These are phyloP conservation scores for Royoungia palumana DNA, from an alignment of 768 basidiomycete species.

Conservation along the genomic window DNA sequence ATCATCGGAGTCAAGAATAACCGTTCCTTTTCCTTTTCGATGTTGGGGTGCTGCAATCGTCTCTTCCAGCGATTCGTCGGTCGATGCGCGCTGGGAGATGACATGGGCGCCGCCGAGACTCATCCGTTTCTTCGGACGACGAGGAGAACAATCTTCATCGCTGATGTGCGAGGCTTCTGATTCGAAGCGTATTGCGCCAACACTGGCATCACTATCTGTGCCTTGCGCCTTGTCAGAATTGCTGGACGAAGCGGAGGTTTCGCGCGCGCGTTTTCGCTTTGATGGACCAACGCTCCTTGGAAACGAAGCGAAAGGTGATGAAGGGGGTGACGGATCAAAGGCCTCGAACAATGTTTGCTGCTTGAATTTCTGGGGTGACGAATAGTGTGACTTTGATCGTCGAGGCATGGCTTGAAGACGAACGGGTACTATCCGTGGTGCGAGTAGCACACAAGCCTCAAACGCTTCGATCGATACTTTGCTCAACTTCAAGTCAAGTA, in stretches of 20 bases:
- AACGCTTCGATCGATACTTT: too few species aligned
- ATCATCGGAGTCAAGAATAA: slow-evolving; percentile 34
- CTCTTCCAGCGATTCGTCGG: slow-evolving; percentile 26
- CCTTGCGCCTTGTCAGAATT: slow-evolving; percentile 22
- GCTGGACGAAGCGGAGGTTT: slow-evolving; percentile 8
- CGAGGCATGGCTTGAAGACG: too few species aligned
- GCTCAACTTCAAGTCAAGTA: too few species aligned
- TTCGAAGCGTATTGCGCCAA: slow-evolving; percentile 52
- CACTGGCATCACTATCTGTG: slow-evolving; percentile 44
- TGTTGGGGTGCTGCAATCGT: slow-evolving; percentile 12
- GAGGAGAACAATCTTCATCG: slow-evolving; percentile 26
- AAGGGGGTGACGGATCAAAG: slow-evolving; percentile 29
- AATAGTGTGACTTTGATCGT: too few species aligned
- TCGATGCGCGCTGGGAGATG: slow-evolving; percentile 11
- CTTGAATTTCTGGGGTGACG: slow-evolving; percentile 29
- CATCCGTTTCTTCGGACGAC: slow-evolving; percentile 22
- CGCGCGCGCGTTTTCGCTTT: slow-evolving; percentile 17
- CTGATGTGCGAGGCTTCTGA: slow-evolving; percentile 25
- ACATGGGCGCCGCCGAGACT: slow-evolving; percentile 12
- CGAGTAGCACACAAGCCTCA: too few species aligned
- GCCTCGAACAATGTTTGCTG: slow-evolving; percentile 45
- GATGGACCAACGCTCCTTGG: slow-evolving; percentile 1
- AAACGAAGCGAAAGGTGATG: slow-evolving; percentile 11
- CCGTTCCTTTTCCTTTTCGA: slow-evolving; percentile 19
- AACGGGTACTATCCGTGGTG: too few species aligned